These are phyloP conservation scores for Retiboletus flavoniger DNA, from an alignment of 1,284 basidiomycete genomes.

Conservation along the genomic window DNA sequence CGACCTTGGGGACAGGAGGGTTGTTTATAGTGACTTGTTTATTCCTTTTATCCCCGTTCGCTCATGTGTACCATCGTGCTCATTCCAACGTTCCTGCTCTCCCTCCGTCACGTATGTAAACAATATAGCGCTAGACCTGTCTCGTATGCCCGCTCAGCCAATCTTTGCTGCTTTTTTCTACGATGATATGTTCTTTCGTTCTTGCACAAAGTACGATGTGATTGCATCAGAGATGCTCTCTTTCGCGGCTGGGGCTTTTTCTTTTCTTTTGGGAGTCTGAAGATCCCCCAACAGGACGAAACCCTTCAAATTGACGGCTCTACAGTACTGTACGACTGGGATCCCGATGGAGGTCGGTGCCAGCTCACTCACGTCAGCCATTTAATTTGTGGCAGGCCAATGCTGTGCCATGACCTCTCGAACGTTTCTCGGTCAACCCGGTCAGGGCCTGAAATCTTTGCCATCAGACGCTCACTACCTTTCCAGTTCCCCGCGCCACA, in stretches of 20 bases:
- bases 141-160: neutral
- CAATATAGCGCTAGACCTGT: conserved; percentile 14
- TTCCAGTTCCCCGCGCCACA: too few species aligned
- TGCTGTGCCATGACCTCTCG: too few species aligned
- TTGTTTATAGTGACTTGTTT: conserved; percentile 17
- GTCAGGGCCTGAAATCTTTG: too few species aligned
- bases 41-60: conserved; percentile 12
- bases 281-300: too few species aligned
- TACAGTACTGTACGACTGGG: too few species aligned
- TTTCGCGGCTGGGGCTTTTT: neutral
- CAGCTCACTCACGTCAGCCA: too few species aligned
- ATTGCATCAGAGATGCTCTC: neutral
- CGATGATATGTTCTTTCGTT: neutral
- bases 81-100: neutral
- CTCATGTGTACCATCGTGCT: conserved; percentile 15
- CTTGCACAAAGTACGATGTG: neutral
- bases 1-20: neutral
- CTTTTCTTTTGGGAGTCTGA: too few species aligned
- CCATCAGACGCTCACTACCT: too few species aligned
- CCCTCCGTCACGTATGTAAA: neutral
- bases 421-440: too few species aligned
- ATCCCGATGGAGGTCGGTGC: too few species aligned
- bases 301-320: too few species aligned
- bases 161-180: neutral
- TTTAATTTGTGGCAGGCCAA: too few species aligned